phyloP scores from a whole-genome alignment of 768 basidiomycete genomes.

The Dacryopinax spathularia region DNA sequence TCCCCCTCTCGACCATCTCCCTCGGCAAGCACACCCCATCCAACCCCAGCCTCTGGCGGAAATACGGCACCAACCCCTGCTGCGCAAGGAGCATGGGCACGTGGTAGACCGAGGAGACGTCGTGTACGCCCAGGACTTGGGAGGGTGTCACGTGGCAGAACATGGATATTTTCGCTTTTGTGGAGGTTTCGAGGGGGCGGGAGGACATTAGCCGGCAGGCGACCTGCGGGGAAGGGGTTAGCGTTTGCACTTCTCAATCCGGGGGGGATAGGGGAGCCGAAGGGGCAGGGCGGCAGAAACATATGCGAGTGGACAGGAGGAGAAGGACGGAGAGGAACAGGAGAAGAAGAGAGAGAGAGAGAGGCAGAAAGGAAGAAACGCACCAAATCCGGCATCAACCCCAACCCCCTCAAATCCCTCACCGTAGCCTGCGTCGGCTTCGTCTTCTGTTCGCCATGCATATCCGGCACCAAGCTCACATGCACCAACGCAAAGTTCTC shows the following conservation, averaged over 20 bases:
- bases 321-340: neutral
- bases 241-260: neutral
- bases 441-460: conserved; percentile 98
- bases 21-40: conserved; percentile 38
- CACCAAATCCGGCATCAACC: conserved; percentile 83
- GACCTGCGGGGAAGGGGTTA: conserved; percentile 40
- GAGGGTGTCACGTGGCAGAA: conserved; percentile 89
- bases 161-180: conserved; percentile 96
- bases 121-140: conserved; percentile 84
- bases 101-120: conserved; percentile 93
- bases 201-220: conserved; percentile 78
- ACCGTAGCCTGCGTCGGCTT: conserved; percentile 98
- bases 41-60: conserved; percentile 70
- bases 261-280: too few relatives aligned
- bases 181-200: conserved; percentile 64
- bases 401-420: conserved; percentile 80
- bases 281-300: too few relatives aligned
- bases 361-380: conserved; percentile 19
- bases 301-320: too few relatives aligned
- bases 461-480: conserved; percentile 94
- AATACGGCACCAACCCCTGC: conserved; percentile 80
- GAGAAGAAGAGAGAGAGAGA: neutral
- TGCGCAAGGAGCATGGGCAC: conserved; percentile 83
- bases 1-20: conserved; percentile 47
- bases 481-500: conserved; percentile 95